A percentile compares a stretch with the other conserved stretches of the same genome.
phyloP scores from a whole-genome alignment of 768 basidiomycete genomes.

The Cantharellus cinnabarinus region DNA sequence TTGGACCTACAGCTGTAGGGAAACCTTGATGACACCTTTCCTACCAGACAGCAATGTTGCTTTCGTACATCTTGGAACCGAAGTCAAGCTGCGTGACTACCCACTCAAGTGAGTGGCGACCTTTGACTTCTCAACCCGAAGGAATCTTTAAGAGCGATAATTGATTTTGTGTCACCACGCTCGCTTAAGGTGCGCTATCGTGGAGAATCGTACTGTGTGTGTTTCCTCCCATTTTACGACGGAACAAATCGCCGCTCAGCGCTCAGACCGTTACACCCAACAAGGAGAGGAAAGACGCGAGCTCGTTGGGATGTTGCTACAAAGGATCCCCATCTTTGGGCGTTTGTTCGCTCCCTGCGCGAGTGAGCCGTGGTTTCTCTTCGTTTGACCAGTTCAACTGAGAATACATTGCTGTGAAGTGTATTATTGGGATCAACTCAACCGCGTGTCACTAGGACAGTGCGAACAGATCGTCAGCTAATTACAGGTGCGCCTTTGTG shows the following conservation, averaged over 20 bases:
- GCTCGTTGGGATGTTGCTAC: neutral
- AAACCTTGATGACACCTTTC: no score
- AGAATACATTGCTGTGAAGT: neutral
- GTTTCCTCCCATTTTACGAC: neutral
- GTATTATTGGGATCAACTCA: neutral
- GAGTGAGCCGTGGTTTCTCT: neutral
- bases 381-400: no score
- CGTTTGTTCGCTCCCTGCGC: conserved; percentile 1
- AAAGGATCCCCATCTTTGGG: conserved; percentile 5
- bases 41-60: neutral
- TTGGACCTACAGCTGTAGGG: no score
- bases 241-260: neutral
- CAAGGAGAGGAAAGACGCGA: neutral
- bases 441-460: neutral
- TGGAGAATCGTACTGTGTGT: neutral
- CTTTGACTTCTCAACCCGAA: neutral
- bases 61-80: neutral
- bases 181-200: neutral
- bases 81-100: neutral
- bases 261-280: neutral
- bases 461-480: neutral
- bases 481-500: no score
- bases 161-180: neutral
- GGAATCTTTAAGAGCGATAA: no score
- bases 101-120: neutral